Percentiles rank a stretch among this genome's conserved stretches.
Evolutionary conservation across 2,329 filamentous ascomycete genomes (phyloP).

Genomic region (Colletotrichum sp.): DNA sequence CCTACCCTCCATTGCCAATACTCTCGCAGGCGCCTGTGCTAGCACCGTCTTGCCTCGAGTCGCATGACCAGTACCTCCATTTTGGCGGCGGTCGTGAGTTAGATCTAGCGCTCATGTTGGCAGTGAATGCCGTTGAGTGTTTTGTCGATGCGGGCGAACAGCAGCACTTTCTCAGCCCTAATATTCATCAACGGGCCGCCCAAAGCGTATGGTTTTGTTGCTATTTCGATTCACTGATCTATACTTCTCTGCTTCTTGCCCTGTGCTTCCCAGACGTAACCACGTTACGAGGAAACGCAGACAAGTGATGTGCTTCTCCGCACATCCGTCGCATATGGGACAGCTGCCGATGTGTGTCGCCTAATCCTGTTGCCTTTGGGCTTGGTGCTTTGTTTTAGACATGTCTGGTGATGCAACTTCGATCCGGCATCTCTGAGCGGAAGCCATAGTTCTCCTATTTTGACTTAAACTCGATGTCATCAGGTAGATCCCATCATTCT

Average conservation of each 20-base stretch:
- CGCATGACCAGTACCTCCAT: neutral
- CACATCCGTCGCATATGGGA: neutral
- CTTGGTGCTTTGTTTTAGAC: neutral
- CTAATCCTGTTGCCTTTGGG: neutral
- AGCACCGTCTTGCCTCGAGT: neutral
- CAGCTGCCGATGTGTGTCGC: neutral
- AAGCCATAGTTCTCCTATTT: neutral
- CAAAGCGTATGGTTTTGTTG: neutral
- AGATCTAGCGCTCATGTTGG: neutral
- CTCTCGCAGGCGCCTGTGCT: neutral
- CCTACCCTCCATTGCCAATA: neutral
- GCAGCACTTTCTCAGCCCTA: neutral
- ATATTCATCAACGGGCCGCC: neutral
- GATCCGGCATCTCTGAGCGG: neutral
- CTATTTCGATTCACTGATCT: neutral
- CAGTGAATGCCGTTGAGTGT: neutral
- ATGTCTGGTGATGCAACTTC: neutral
- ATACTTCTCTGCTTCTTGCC: accelerated
- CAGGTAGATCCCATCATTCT: neutral
- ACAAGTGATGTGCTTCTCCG: neutral
- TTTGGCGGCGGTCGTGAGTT: no score
- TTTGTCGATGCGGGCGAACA: neutral
- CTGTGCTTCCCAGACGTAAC: neutral
- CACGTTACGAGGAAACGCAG: neutral
- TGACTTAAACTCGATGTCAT: neutral